Evolutionary conservation across 139 green algal genomes (phyloP).

Genomic region (Micractinium sp.): DNA sequence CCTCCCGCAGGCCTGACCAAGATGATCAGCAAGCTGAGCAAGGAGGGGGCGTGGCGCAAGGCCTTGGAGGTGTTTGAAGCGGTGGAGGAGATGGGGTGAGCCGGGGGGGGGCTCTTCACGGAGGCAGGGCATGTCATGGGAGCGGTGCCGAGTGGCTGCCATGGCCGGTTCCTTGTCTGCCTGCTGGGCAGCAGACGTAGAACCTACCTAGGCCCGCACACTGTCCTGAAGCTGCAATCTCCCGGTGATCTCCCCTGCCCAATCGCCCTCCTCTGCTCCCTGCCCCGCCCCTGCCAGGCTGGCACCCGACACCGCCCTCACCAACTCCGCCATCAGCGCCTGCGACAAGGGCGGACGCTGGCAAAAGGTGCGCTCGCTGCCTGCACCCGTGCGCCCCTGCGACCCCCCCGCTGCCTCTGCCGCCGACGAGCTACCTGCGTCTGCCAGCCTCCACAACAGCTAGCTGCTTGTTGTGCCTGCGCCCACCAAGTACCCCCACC

Average conservation of each 20-base stretch:
- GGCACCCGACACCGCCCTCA: constrained; percentile 86
- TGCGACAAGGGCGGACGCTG: constrained; percentile 91
- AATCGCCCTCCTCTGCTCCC: not conserved
- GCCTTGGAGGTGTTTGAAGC: constrained; percentile 82
- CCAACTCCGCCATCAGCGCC: constrained; percentile 88
- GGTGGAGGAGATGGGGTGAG: constrained; percentile 67
- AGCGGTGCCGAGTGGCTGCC: not conserved
- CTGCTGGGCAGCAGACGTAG: no score
- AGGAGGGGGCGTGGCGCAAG: constrained; percentile 88
- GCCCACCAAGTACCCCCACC: not conserved
- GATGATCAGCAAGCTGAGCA: constrained; percentile 81
- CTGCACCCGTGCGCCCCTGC: not conserved
- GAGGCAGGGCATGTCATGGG: not conserved
- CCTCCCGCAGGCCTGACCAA: constrained; percentile 82
- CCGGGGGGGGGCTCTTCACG: not conserved
- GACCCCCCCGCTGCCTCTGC: no score
- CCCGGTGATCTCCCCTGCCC: no score
- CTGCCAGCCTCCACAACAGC: not conserved
- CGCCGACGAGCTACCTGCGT: not conserved
- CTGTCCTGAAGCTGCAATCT: no score
- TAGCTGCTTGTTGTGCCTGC: not conserved
- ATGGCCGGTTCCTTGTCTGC: not conserved
- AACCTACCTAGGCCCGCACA: no score
- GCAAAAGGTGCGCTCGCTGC: constrained; percentile 68
- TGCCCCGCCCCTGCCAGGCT: constrained; percentile 37